These are phyloP conservation scores for Camelina neglecta DNA, from an alignment of 345 rosid genomes.

Conservation along the genomic window DNA sequence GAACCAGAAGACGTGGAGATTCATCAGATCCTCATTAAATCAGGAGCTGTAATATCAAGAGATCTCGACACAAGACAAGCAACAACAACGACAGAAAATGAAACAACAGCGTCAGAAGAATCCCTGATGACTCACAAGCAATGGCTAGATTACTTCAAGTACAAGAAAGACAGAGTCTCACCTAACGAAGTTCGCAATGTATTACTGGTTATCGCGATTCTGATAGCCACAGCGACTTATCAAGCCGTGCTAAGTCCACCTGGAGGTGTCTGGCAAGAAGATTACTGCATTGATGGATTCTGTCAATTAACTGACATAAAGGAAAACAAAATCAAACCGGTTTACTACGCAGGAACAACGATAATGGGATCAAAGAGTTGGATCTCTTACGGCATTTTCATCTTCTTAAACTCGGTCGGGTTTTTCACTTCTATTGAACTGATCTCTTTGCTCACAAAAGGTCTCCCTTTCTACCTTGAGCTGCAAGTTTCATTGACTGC, in stretches of 20 bases:
- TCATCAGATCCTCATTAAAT: slow-evolving; percentile 28
- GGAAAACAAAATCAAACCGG: slow-evolving; percentile 19
- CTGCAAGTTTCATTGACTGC: slow-evolving; percentile 40
- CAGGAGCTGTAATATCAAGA: slow-evolving; percentile 39
- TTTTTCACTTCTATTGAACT: slow-evolving; percentile 39
- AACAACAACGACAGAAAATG: too few species aligned
- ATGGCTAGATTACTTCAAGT: slow-evolving; percentile 28
- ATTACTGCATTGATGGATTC: slow-evolving; percentile 28
- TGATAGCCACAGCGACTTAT: slow-evolving; percentile 50
- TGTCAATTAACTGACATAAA: slow-evolving; percentile 9
- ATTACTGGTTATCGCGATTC: slow-evolving; percentile 41
- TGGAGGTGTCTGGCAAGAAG: slow-evolving; percentile 51
- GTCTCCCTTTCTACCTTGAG: slow-evolving; percentile 42
- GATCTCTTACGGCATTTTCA: slow-evolving; percentile 37
- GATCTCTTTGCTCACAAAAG: slow-evolving; percentile 33
- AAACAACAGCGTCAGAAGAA: too few species aligned
- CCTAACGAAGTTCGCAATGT: slow-evolving; percentile 39
- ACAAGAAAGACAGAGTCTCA: slow-evolving; percentile 39
- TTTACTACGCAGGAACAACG: slow-evolving; percentile 34
- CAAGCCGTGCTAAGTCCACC: slow-evolving; percentile 52
- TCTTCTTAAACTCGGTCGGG: slow-evolving; percentile 33
- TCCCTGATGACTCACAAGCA: too few species aligned
- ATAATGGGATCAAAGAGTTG: slow-evolving; percentile 41
- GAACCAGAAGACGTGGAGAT: slow-evolving; percentile 42
- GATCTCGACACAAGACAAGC: neutral